These are phyloP conservation scores for Cyclaneusma minus DNA, from an alignment of 2,329 filamentous ascomycete genomes.

Conservation along the genomic window DNA sequence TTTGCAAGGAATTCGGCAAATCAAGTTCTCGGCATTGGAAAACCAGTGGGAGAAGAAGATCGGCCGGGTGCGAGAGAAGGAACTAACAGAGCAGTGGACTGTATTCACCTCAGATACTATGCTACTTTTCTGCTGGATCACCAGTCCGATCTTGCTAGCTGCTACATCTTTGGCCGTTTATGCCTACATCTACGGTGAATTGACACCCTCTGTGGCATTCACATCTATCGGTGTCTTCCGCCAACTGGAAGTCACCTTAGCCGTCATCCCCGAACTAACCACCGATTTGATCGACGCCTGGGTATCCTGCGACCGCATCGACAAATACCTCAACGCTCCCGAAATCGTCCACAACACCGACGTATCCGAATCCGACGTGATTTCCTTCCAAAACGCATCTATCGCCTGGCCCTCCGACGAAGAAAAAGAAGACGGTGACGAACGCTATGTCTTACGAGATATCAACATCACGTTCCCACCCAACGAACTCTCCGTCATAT, in stretches of 20 bases:
- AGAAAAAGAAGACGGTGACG: conserved; percentile 35
- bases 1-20: conserved; percentile 64
- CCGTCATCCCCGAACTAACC: conserved; percentile 57
- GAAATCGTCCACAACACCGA: conserved; percentile 40
- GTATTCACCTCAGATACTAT: conserved; percentile 48
- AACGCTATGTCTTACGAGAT: conserved; percentile 49
- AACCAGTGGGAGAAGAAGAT: conserved; percentile 61
- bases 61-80: conserved; percentile 43
- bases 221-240: conserved; percentile 63
- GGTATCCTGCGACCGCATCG: conserved; percentile 58
- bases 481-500: conserved; percentile 57
- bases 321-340: conserved; percentile 51
- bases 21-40: conserved; percentile 71
- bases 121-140: conserved; percentile 53
- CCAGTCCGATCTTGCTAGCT: conserved; percentile 58
- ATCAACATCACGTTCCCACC: conserved; percentile 51
- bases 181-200: conserved; percentile 41
- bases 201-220: conserved; percentile 63
- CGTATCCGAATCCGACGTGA: conserved; percentile 37
- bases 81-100: conserved; percentile 50
- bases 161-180: conserved; percentile 58
- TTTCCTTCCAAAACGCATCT: conserved; percentile 51
- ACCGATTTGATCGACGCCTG: conserved; percentile 56
- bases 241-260: conserved; percentile 55
- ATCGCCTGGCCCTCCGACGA: conserved; percentile 65